Base-by-base conservation (phyloP, 345 rosid genomes). In the Acer saccharum region DNA sequence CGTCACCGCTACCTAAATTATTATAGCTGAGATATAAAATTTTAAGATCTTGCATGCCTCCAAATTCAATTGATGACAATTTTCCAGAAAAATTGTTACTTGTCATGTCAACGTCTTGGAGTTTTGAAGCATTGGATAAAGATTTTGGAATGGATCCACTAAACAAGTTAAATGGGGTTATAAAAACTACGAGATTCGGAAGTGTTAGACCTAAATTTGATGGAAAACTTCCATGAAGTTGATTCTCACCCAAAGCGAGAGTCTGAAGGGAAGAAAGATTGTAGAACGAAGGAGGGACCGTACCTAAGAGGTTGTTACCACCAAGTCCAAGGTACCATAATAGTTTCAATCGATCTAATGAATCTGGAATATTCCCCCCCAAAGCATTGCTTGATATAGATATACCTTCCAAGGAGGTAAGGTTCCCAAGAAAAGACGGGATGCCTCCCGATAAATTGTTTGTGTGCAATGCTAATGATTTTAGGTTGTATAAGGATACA, bases 161-260 rank as follows among this genome's bases (percentile, higher is more conserved):
- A 27, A 73, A 75, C 6, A 46, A 3, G 21, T 79, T 58, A 0
- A 0, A 0, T 0, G 32, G 25, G 6, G 76, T 39, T 10, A 16
- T 21, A 20, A 81, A 25, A 4, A 0, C 0, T 14, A 6, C 7
- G 12, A 81, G 76, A 57, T 79, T 73, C 3, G 80, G 82, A 55
- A 79, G 78, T 13, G 69, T 55, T 57, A 62, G 7, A 21, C 76
- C 78, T 20, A 79, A 63, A 55, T 79, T 29, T 9, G 3, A 23
- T n/a, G 83, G 78, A 21, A 81, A 75, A 55, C 2, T 41, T 10
- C 84, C 83, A n/a, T 67, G 44, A 18, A 81, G 74, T 64, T 69
- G 80, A 71, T 84, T 81, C 0, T 10, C 1, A 5, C 50, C 3
- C 3, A 84, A 4, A 2, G 67, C 1, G 18, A 79, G 0, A 0